A percentile compares a stretch with the other conserved stretches of the same genome.
These are phyloP conservation scores for Solanum arcanum DNA, from an alignment of 257 asterid species.

Conservation along the genomic window DNA sequence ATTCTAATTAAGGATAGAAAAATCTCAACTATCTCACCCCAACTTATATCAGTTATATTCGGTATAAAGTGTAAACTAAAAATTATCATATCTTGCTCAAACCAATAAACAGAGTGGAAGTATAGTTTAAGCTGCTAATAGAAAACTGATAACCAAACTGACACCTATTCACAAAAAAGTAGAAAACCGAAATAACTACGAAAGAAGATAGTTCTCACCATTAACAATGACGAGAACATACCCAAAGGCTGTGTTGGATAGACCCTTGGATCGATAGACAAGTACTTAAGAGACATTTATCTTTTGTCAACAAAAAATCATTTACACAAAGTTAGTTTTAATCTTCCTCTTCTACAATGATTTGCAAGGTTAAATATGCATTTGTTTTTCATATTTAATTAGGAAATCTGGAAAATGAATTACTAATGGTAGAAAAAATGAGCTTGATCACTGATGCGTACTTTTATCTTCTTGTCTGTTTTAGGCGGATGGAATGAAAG, in stretches of 20 bases:
- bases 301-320: background rate
- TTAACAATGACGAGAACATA: background rate
- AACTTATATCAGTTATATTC: no score
- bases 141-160: no score
- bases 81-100: background rate
- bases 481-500: conserved; percentile 42
- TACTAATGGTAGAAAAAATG: background rate
- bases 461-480: background rate
- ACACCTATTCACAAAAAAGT: no score
- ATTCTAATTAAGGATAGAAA: no score
- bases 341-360: background rate
- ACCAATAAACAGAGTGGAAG: background rate
- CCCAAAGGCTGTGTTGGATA: no score
- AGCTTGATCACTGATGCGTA: background rate
- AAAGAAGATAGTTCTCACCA: background rate
- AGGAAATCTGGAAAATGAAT: background rate
- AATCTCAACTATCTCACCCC: no score
- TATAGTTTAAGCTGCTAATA: background rate
- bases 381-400: background rate
- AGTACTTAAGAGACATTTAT: background rate
- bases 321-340: background rate
- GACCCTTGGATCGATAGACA: no score
- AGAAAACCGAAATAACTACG: background rate
- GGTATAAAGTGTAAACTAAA: no score
- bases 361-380: background rate